A percentile compares a stretch with the other conserved stretches of the same genome.
Evolutionary conservation across 1,139 yeast genomes (phyloP).

Genomic region (Magnusiomyces ingens): DNA sequence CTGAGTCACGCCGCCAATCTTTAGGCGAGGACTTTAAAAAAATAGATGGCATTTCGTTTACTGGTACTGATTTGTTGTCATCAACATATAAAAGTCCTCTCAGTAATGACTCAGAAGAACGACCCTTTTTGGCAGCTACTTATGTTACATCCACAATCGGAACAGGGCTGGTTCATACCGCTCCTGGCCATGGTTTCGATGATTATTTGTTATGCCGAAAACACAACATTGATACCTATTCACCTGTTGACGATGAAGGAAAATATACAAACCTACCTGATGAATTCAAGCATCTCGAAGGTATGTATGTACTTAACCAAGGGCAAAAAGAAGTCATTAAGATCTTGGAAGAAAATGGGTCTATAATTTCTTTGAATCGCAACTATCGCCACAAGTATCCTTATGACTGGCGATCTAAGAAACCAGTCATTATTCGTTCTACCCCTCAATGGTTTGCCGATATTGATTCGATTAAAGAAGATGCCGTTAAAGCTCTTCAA

Average conservation of each 20-base stretch:
- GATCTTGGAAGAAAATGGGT: constrained; percentile 38
- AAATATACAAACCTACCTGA: constrained; percentile 47
- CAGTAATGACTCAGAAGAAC: constrained; percentile 21
- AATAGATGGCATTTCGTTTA: constrained; percentile 16
- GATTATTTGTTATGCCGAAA: constrained; percentile 70
- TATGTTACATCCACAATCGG: constrained; percentile 82
- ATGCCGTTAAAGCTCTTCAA: constrained; percentile 54
- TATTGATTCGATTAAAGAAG: constrained; percentile 61
- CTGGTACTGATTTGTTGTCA: constrained; percentile 45
- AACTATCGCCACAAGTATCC: constrained; percentile 80
- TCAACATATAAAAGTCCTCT: constrained; percentile 44
- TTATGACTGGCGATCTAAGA: constrained; percentile 94
- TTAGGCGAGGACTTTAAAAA: constrained; percentile 15
- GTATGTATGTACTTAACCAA: constrained; percentile 53
- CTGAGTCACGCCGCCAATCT: constrained; percentile 21
- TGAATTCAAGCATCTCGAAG: constrained; percentile 42
- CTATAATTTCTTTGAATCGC: constrained; percentile 45
- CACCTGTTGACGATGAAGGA: constrained; percentile 78
- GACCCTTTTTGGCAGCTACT: constrained; percentile 66
- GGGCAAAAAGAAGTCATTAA: constrained; percentile 48
- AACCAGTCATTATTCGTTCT: constrained; percentile 89
- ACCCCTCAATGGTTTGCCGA: constrained; percentile 98
- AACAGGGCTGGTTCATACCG: constrained; percentile 93
- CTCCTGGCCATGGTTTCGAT: constrained; percentile 97
- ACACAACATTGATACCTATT: constrained; percentile 51